Evolutionary conservation across 768 basidiomycete species (phyloP).

Genomic region (Tulasnella calospora): DNA sequence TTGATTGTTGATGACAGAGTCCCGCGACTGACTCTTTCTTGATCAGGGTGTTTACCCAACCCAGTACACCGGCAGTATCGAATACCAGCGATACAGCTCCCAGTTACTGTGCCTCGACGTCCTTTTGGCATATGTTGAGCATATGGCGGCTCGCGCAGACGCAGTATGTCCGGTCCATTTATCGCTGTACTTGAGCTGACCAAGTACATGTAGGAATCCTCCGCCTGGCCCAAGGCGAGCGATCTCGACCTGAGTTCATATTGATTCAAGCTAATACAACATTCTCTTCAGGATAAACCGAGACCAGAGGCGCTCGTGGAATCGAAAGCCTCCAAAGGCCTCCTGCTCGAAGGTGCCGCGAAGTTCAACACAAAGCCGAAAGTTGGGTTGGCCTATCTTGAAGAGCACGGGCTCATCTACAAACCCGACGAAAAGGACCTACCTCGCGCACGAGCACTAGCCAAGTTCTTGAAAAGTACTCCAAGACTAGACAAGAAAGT

Average conservation of each 20-base stretch:
- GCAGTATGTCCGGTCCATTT: slow-evolving; percentile 38
- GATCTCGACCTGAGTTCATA: no score
- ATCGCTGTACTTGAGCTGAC: neutral
- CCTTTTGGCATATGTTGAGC: slow-evolving; percentile 77
- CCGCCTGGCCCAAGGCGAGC: neutral
- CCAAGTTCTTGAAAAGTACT: slow-evolving; percentile 78
- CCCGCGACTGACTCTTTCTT: slow-evolving; percentile 12
- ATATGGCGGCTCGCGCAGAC: slow-evolving; percentile 70
- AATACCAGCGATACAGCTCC: slow-evolving; percentile 64
- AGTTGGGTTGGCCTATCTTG: slow-evolving; percentile 79
- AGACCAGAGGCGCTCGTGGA: slow-evolving; percentile 54
- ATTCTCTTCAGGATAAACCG: neutral
- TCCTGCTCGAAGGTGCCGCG: slow-evolving; percentile 74
- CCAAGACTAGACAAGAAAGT: slow-evolving; percentile 86
- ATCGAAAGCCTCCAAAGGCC: slow-evolving; percentile 78
- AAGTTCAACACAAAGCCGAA: slow-evolving; percentile 94
- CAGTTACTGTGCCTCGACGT: slow-evolving; percentile 88
- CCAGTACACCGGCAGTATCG: slow-evolving; percentile 53
- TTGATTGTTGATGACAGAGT: neutral
- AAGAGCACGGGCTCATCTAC: slow-evolving; percentile 81
- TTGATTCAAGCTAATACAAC: neutral
- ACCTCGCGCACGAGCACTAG: slow-evolving; percentile 63
- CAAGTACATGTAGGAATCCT: neutral
- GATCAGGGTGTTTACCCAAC: slow-evolving; percentile 73
- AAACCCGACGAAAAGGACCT: slow-evolving; percentile 36